Base-by-base conservation (phyloP, 1,284 basidiomycete species). In the Apiotrichum laibachii region DNA sequence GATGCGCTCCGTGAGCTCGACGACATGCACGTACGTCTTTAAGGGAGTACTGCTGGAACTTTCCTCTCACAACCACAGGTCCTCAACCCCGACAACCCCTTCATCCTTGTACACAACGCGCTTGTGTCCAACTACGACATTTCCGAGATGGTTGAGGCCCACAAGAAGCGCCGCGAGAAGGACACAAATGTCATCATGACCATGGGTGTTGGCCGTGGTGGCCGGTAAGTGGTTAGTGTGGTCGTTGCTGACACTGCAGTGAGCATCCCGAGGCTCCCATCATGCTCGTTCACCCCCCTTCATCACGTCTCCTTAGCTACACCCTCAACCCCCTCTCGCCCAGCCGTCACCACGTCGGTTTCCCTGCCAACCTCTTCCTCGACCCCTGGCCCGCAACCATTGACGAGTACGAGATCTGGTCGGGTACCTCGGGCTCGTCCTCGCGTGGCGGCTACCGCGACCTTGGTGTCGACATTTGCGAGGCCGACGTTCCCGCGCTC, bases 1-100 rank as follows among this genome's bases (percentile, higher is more conserved):
- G 96, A 99, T 76, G 93, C 93, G 35, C 86, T 99, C 83, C 87
- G 96, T 62, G 94, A 99, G 77, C 87, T 98, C 66, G 98, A 99
- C 80, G 89, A 88, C 53, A 89, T 90, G 77, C 63, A 66, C 54
- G 71, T 72, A 57, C 62, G 72, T 62, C 26, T 31, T 7, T 3
- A 31, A 31, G 26, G 26, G 4, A 31, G 43, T 33, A 16, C 22
- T 8, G 10, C 2, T 1, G 19, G 19, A 37, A 40, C 8, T 11
- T 7, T 31, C 43, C 57, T 57, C 26, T 31, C 3, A 31, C 31
- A 55, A 39, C 64, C 71, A 56, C 87, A 92, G 67, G 85, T 99
- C 69, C 88, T 99, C 69, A 90, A 91, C 33, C 85, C 85, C 59
- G 94, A 99, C 73, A 68, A 72, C 47, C 77, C 77, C 2, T 97